phyloP scores from a whole-genome alignment of 257 asterid genomes.

The Solanum paucissectum region DNA sequence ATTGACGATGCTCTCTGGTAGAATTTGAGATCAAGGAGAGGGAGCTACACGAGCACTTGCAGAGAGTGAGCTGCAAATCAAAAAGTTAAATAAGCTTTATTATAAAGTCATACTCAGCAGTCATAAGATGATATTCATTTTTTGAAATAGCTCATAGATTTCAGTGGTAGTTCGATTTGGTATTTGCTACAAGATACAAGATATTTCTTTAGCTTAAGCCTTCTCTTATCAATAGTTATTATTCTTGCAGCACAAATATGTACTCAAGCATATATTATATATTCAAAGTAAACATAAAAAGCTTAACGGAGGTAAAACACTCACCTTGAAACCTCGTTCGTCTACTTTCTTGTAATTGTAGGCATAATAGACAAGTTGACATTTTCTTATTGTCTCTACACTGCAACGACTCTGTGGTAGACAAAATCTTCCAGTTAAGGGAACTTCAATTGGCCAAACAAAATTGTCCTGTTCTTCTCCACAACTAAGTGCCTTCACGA shows the following conservation, averaged over 20 bases:
- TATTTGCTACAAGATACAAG: neutral
- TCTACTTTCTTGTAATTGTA: neutral
- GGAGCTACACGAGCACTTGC: no score
- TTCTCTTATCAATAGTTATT: neutral
- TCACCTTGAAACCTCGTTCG: neutral
- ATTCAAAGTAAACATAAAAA: neutral
- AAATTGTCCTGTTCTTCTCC: constrained; percentile 74
- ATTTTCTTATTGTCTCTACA: neutral
- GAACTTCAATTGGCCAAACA: constrained; percentile 6
- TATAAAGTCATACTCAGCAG: no score
- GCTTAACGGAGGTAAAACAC: neutral
- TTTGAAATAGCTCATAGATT: no score
- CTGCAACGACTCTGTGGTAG: neutral
- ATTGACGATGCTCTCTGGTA: no score
- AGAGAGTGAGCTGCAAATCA: no score
- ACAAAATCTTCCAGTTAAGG: neutral
- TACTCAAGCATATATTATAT: neutral
- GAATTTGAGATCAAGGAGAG: no score
- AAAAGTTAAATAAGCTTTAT: no score
- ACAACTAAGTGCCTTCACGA: constrained; percentile 66
- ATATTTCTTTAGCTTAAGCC: neutral
- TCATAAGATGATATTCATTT: no score
- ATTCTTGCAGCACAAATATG: neutral
- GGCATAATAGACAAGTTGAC: neutral
- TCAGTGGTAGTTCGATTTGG: no score